Conservation (phyloP, 306 rosid genomes). For the Quercus gilva region DNA sequence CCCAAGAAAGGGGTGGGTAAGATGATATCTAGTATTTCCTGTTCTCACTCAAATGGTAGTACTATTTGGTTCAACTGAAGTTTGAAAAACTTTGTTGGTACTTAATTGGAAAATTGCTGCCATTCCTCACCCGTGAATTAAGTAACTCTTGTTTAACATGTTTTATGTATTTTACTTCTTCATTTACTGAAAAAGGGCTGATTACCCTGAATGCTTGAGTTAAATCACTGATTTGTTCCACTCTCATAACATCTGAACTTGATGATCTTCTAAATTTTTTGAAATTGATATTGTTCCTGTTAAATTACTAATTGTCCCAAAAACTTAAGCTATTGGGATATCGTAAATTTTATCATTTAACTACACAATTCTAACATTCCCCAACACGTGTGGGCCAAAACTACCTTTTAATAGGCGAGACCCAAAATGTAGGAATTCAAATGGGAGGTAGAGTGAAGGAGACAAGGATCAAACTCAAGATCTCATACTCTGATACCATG, state of each 20-base stretch:
- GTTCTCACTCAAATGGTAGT: slow-evolving; percentile 4
- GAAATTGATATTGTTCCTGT: too few relatives aligned
- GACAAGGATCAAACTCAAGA: too few relatives aligned
- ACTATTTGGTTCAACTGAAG: background rate
- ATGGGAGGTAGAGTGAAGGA: too few relatives aligned
- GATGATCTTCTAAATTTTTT: too few relatives aligned
- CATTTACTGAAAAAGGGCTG: background rate
- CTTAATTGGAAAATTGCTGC: background rate
- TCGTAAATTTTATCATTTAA: too few relatives aligned
- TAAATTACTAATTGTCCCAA: too few relatives aligned
- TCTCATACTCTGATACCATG: too few relatives aligned
- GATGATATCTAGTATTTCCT: slow-evolving; percentile 41
- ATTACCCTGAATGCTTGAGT: background rate
- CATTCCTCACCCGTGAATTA: background rate
- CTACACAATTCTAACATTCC: too few relatives aligned
- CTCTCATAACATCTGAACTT: background rate
- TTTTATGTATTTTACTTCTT: background rate
- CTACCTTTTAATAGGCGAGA: too few relatives aligned
- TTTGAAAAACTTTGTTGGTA: background rate
- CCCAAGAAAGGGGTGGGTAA: slow-evolving; percentile 96
- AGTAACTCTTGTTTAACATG: background rate
- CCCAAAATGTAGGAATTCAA: too few relatives aligned
- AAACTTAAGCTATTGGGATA: too few relatives aligned
- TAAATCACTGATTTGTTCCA: background rate
- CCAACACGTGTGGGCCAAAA: too few relatives aligned